Evolutionary conservation across 495 filamentous ascomycete genomes (phyloP).

Genomic region (Bombardia bombarda): DNA sequence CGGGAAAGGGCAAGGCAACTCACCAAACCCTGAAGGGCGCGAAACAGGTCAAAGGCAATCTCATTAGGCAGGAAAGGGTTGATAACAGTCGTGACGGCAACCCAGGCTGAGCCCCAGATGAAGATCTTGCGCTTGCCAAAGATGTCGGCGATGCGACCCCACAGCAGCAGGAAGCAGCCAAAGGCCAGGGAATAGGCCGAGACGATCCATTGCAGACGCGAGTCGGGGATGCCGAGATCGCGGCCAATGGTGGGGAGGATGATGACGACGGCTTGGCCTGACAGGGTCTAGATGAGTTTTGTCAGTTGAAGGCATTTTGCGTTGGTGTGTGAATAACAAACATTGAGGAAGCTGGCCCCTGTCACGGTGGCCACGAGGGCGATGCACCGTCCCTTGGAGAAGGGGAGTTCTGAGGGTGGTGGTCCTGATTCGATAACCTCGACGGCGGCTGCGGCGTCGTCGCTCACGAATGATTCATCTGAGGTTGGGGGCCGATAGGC

Average conservation of each 20-base stretch:
- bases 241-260: slow-evolving; percentile 50
- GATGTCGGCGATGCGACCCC: slow-evolving; percentile 65
- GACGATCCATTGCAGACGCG: slow-evolving; percentile 54
- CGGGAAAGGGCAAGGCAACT: slow-evolving; percentile 19
- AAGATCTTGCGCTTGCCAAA: slow-evolving; percentile 66
- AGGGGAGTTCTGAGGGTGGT: no score
- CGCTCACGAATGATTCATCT: no score
- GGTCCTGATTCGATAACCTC: no score
- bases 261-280: slow-evolving; percentile 52
- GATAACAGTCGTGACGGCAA: slow-evolving; percentile 53
- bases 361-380: slow-evolving; percentile 41
- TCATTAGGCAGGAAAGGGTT: slow-evolving; percentile 60
- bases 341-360: slow-evolving; percentile 49
- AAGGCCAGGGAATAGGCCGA: slow-evolving; percentile 56
- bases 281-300: slow-evolving; percentile 38
- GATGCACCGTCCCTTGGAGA: slow-evolving; percentile 39
- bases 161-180: slow-evolving; percentile 65
- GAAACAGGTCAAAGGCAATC: slow-evolving; percentile 59
- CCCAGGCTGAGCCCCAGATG: slow-evolving; percentile 56
- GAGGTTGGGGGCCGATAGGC: no score
- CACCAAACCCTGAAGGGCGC: slow-evolving; percentile 64
- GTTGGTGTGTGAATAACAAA: slow-evolving; percentile 14
- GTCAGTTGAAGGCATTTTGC: not conserved
- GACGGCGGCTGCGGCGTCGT: no score
- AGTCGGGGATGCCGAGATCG: slow-evolving; percentile 45